phyloP scores from a whole-genome alignment of 768 basidiomycete species.

The Rhizopogon roseolus region DNA sequence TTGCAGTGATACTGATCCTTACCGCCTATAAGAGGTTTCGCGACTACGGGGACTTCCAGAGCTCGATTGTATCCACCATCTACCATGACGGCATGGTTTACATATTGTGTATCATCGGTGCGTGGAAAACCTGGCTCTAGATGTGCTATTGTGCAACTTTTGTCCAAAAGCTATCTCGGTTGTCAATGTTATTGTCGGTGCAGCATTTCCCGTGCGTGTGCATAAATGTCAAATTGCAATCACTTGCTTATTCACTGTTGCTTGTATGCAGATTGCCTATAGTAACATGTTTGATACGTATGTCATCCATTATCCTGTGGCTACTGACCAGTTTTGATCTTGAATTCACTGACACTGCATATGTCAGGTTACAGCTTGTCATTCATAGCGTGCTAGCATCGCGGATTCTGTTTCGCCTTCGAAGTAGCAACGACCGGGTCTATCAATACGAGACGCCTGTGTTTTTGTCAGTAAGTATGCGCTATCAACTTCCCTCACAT shows the following conservation, averaged over 20 bases:
- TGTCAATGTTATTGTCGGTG: conserved; percentile 6
- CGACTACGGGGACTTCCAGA: not conserved
- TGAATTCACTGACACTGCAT: too few relatives aligned
- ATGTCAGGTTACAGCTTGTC: conserved; percentile 13
- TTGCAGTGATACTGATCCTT: not conserved
- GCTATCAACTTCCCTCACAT: not conserved
- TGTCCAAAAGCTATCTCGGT: conserved; percentile 10
- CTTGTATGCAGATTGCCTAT: not conserved
- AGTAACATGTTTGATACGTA: not conserved
- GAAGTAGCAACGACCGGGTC: conserved; percentile 7
- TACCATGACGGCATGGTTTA: conserved; percentile 16
- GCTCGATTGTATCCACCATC: conserved; percentile 4
- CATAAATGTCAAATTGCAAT: not conserved
- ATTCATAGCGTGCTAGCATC: conserved; percentile 20
- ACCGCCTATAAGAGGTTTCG: not conserved
- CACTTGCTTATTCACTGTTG: not conserved
- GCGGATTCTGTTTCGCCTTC: conserved; percentile 25
- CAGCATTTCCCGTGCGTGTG: conserved; percentile 7
- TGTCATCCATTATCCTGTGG: not conserved
- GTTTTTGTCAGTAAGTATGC: not conserved
- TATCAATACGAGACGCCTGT: not conserved
- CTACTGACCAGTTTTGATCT: not conserved
- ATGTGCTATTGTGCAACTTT: not conserved
- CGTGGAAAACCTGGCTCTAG: not conserved
- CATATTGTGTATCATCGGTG: conserved; percentile 13